Evolutionary conservation across 192 early-diverging fungal genomes (phyloP).

Genomic region (Coemansia sp.): DNA sequence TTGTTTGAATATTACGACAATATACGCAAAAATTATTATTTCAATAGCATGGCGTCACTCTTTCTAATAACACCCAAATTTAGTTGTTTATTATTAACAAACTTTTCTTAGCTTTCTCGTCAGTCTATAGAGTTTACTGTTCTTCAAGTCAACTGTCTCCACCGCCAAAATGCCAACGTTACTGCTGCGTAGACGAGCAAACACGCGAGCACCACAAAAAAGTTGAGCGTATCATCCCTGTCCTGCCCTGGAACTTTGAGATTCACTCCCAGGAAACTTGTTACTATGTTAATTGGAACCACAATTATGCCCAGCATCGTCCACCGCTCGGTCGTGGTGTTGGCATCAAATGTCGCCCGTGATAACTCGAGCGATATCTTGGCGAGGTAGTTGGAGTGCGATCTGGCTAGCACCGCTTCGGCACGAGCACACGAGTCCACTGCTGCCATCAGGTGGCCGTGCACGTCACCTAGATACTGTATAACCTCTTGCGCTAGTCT

Average conservation of each 20-base stretch:
- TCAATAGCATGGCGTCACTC: neutral
- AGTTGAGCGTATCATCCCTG: slow-evolving; percentile 57
- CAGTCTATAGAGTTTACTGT: neutral
- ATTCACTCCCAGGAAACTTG: slow-evolving; percentile 72
- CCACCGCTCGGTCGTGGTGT: slow-evolving; percentile 52
- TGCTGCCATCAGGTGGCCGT: slow-evolving; percentile 40
- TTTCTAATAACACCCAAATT: neutral
- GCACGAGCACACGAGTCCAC: slow-evolving; percentile 45
- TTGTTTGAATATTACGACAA: slow-evolving; percentile 2
- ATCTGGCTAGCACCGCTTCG: slow-evolving; percentile 68
- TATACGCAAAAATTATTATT: neutral
- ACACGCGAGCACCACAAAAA: slow-evolving; percentile 51
- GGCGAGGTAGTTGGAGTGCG: slow-evolving; percentile 76
- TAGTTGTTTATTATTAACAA: neutral
- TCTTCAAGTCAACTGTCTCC: slow-evolving; percentile 32
- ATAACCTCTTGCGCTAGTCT: slow-evolving; percentile 38
- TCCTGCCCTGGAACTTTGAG: slow-evolving; percentile 72
- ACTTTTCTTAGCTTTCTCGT: neutral
- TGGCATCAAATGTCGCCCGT: slow-evolving; percentile 44
- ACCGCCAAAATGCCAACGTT: slow-evolving; percentile 54
- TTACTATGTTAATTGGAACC: slow-evolving; percentile 55
- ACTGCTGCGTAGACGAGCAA: slow-evolving; percentile 40
- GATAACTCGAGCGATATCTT: slow-evolving; percentile 76
- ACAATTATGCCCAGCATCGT: slow-evolving; percentile 56
- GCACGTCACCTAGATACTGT: slow-evolving; percentile 56